Evolutionary conservation across 75 land plant genomes (phyloP), one percentile per base, ranked within the genome.

Genomic region (Pseudotsuga menziesii): DNA sequence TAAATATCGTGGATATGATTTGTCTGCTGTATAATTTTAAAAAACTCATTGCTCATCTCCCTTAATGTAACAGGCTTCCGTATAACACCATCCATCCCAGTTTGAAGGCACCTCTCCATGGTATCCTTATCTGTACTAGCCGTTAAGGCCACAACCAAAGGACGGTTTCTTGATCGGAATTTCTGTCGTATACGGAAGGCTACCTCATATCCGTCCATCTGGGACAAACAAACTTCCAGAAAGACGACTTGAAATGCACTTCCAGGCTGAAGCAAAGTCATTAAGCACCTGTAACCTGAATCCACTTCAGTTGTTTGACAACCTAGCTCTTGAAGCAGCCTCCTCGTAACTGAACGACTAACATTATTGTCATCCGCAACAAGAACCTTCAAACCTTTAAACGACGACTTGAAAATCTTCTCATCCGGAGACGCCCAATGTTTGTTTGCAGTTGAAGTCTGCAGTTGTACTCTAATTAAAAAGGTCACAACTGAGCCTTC

Each of bases 161-260:
- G 98, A 79, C 91, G 78, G 22, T 69, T 82, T 13, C 83, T 84
- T 55, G 92, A 86, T 17, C 85, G 74, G 75, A 87, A 83, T 52
- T 93, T 91, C n/a, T 69, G 22, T 56, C 86, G 81, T 44, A 94
- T 92, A 62, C 90, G 85, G 64, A 61, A 64, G 12, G 98, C 92
- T 9, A 93, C 92, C 5, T 93, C 98, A 80, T 89, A 96, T n/a
- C 98, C 98, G 74, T 96, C 98, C 94, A 96, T 87, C 74, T 91
- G 91, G 1, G 90, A 89, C 94, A 96, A 90, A 75, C 91, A 86
- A 61, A 96, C 77, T 71, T 94, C 98, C 61, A 96, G 75, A 13
- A 96, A 12, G 4, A 96, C 80, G 35, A 96, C 80, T 57, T 80
- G 73, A 74, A 77, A 91, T n/a, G 81, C 39, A 26, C 80, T 81